phyloP scores from a whole-genome alignment of 257 asterid genomes.

The Datura wrightii region DNA sequence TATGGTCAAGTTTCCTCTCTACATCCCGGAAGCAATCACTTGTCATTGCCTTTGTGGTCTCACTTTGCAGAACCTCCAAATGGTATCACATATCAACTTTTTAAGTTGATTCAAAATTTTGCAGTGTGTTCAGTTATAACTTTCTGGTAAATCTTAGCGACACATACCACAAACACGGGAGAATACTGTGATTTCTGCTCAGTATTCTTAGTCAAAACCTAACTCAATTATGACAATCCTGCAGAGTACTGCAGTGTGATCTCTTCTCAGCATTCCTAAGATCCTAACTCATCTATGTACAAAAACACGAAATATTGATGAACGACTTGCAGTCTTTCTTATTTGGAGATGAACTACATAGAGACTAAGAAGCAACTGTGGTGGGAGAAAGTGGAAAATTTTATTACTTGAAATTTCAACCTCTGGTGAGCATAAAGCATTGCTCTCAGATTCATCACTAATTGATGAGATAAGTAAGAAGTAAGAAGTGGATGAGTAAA shows the following conservation, averaged over 20 bases:
- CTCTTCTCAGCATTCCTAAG: neutral
- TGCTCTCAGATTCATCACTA: slow-evolving; percentile 10
- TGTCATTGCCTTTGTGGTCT: slow-evolving; percentile 7
- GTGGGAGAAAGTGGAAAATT: slow-evolving; percentile 10
- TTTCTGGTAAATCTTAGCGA: neutral
- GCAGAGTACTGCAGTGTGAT: neutral
- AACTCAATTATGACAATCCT: neutral
- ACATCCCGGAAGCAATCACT: neutral
- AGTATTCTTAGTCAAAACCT: slow-evolving; percentile 3
- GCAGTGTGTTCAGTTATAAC: neutral
- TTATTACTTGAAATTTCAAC: neutral
- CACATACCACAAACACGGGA: slow-evolving; percentile 7
- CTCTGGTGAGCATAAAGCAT: neutral
- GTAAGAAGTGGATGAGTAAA: neutral
- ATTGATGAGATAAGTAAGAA: neutral
- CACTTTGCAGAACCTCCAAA: neutral
- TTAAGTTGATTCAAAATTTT: neutral
- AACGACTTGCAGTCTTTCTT: neutral
- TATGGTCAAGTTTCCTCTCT: neutral
- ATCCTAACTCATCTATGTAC: neutral
- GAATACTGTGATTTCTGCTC: neutral
- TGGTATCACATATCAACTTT: neutral
- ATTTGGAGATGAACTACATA: neutral
- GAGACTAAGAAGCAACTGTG: neutral
- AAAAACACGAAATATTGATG: neutral